Percentiles rank a stretch among this genome's conserved stretches.
These are phyloP conservation scores for Zelopaecilomyces penicillatus DNA, from an alignment of 2,329 filamentous ascomycete species.

Conservation along the genomic window DNA sequence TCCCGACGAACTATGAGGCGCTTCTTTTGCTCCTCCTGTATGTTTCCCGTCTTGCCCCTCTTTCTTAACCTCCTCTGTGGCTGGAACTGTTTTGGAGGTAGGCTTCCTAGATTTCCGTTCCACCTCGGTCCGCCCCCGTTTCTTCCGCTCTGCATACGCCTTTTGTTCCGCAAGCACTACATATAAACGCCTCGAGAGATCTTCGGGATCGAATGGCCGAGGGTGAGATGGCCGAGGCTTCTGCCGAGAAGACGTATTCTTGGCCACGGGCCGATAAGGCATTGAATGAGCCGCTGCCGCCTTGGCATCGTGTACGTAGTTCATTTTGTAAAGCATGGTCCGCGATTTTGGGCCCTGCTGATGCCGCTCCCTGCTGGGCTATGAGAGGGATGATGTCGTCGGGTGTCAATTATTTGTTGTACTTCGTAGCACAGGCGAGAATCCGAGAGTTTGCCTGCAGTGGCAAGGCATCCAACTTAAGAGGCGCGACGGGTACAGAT, in stretches of 20 bases:
- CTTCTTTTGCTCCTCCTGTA: constrained; percentile 1
- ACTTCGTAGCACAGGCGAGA: too few species aligned
- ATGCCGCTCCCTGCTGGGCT: too few species aligned
- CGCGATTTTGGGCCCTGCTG: too few species aligned
- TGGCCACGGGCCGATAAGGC: constrained; percentile 3
- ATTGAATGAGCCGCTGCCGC: not conserved
- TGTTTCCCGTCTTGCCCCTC: not conserved
- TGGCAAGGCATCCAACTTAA: too few species aligned
- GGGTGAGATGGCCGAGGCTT: constrained; percentile 16
- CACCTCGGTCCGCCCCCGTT: constrained; percentile 19
- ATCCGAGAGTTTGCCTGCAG: too few species aligned
- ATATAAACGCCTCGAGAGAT: constrained; percentile 44
- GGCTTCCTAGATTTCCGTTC: constrained; percentile 9
- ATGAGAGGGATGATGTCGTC: too few species aligned
- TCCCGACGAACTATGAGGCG: not conserved
- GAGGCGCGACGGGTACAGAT: too few species aligned
- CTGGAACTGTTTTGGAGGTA: not conserved
- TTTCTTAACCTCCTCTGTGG: not conserved
- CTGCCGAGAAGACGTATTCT: constrained; percentile 2
- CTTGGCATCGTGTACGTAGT: constrained; percentile 14
- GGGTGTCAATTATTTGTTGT: too few species aligned
- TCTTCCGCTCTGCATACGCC: constrained; percentile 27
- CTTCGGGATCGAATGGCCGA: constrained; percentile 42
- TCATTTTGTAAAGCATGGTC: constrained; percentile 8
- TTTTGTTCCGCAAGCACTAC: constrained; percentile 44